phyloP scores from a whole-genome alignment of 2,329 filamentous ascomycete genomes.

The Lachnellula hyalina region DNA sequence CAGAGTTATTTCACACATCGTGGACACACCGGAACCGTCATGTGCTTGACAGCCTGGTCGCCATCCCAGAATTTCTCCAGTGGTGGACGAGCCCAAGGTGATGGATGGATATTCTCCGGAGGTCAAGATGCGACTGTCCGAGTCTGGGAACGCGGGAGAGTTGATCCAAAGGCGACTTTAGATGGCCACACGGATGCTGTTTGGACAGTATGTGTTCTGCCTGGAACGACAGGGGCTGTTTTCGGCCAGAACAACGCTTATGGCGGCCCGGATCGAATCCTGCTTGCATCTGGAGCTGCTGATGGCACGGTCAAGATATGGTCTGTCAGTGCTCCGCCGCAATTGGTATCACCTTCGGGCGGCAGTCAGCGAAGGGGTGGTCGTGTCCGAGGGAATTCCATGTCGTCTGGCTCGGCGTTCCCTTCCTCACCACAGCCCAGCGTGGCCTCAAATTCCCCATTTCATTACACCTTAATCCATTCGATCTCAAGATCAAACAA shows the following conservation, averaged over 20 bases:
- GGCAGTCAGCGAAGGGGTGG: constrained; percentile 62
- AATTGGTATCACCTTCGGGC: constrained; percentile 74
- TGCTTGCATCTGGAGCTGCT: constrained; percentile 86
- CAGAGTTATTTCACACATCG: constrained; percentile 92
- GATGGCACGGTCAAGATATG: constrained; percentile 91
- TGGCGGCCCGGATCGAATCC: constrained; percentile 76
- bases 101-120: constrained; percentile 98
- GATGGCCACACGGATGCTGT: constrained; percentile 94
- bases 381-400: constrained; percentile 81
- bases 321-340: constrained; percentile 88
- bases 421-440: constrained; percentile 86
- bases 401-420: constrained; percentile 90
- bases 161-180: constrained; percentile 91
- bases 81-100: constrained; percentile 78
- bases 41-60: constrained; percentile 81
- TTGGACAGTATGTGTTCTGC: constrained; percentile 91
- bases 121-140: constrained; percentile 89
- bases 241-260: constrained; percentile 72
- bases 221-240: constrained; percentile 71
- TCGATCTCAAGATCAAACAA: constrained; percentile 69
- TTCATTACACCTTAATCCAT: constrained; percentile 83
- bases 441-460: constrained; percentile 77
- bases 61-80: constrained; percentile 84
- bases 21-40: constrained; percentile 86
- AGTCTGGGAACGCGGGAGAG: constrained; percentile 90